Conservation (phyloP, 805 yeast species). For the Candida krabiensis region DNA sequence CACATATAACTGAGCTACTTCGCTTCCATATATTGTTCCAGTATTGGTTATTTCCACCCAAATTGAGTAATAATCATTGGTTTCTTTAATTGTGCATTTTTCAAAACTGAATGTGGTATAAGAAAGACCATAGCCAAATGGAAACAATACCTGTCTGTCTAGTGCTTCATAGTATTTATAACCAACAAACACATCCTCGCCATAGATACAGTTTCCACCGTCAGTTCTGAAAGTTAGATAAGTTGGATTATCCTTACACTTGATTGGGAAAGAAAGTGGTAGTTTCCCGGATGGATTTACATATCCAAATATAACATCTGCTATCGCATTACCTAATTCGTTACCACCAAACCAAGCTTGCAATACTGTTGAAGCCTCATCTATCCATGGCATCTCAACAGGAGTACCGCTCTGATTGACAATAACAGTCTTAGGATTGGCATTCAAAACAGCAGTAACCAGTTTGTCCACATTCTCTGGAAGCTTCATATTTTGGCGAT, state of each 20-base stretch:
- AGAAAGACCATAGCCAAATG: slow-evolving; percentile 46
- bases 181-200: slow-evolving; percentile 46
- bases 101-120: slow-evolving; percentile 37
- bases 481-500: slow-evolving; percentile 36
- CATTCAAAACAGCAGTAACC: slow-evolving; percentile 32
- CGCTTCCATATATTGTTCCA: slow-evolving; percentile 48
- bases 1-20: slow-evolving; percentile 54
- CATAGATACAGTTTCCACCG: slow-evolving; percentile 38
- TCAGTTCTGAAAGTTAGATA: slow-evolving; percentile 36
- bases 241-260: slow-evolving; percentile 35
- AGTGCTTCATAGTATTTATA: slow-evolving; percentile 42
- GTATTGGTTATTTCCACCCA: slow-evolving; percentile 46
- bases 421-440: slow-evolving; percentile 35
- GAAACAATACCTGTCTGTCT: slow-evolving; percentile 36
- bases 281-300: slow-evolving; percentile 42
- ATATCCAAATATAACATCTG: slow-evolving; percentile 45
- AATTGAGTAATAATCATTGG: no score
- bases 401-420: slow-evolving; percentile 43
- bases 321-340: slow-evolving; percentile 42
- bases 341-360: slow-evolving; percentile 41
- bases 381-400: slow-evolving; percentile 41
- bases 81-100: no score
- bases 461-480: slow-evolving; percentile 36
- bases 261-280: slow-evolving; percentile 40
- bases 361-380: slow-evolving; percentile 28